phyloP scores from a whole-genome alignment of 225 moss, liverwort and hornwort genomes.

The Marchantia polymorpha region DNA sequence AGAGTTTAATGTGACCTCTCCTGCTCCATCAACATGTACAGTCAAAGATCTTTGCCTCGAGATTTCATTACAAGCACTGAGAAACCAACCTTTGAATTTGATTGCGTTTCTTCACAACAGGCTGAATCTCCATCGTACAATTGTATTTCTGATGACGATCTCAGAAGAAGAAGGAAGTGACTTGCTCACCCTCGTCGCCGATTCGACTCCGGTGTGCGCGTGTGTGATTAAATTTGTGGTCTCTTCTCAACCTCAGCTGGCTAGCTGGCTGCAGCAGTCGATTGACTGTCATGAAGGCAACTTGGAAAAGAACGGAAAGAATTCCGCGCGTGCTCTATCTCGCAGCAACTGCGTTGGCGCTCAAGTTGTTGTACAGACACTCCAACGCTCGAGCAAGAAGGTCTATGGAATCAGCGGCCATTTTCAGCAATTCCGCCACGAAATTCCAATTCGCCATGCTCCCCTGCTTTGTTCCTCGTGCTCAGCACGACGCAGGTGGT shows the following conservation, averaged over 20 bases:
- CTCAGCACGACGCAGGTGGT: background rate
- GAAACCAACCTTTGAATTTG: background rate
- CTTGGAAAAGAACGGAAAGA: background rate
- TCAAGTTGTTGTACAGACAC: slow-evolving; percentile 8
- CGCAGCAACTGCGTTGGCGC: background rate
- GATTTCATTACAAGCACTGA: background rate
- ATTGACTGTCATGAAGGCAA: background rate
- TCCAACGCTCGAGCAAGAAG: slow-evolving; percentile 10
- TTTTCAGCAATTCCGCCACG: slow-evolving; percentile 11
- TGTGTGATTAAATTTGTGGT: background rate
- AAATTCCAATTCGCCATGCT: slow-evolving; percentile 17
- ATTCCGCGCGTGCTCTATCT: background rate
- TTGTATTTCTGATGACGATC: background rate
- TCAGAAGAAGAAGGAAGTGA: background rate
- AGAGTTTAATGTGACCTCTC: background rate
- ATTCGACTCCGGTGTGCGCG: background rate
- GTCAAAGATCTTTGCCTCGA: background rate
- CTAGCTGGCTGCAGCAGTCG: no score
- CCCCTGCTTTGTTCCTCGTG: background rate
- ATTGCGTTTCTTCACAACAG: background rate
- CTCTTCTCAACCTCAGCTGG: background rate
- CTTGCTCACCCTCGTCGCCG: background rate
- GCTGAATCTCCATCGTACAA: background rate
- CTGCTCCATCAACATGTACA: background rate
- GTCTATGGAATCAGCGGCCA: slow-evolving; percentile 6